Percentiles rank a stretch among this genome's conserved stretches.
Evolutionary conservation across 208 protist species (phyloP).

Genomic region (Acanthamoeba triangularis): DNA sequence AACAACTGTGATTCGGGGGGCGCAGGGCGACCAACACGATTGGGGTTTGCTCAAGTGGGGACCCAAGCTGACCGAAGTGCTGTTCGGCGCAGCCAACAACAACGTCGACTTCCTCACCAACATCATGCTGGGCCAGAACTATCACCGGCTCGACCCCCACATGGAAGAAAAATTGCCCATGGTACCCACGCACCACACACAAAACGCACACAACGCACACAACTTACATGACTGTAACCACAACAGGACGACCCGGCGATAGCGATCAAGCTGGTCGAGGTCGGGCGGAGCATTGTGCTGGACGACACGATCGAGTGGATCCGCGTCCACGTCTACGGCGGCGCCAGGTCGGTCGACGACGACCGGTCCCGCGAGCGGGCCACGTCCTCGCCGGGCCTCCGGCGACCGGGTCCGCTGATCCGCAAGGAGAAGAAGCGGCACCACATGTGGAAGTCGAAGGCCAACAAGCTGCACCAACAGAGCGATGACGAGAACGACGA

Average conservation of each 20-base stretch:
- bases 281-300: constrained; percentile 2
- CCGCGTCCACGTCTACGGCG: constrained; percentile 26
- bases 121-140: constrained; percentile 33
- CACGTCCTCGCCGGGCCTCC: too few relatives aligned
- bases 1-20: neutral
- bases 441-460: neutral
- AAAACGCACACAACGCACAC: too few relatives aligned
- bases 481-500: neutral
- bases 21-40: constrained; percentile 64
- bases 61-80: constrained; percentile 41
- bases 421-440: neutral
- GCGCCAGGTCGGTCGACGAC: neutral
- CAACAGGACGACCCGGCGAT: constrained; percentile 37
- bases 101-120: constrained; percentile 49
- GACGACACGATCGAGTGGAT: constrained; percentile 68
- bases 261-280: constrained; percentile 24
- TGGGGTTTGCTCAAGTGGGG: constrained; percentile 76
- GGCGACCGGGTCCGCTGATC: too few relatives aligned
- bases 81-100: constrained; percentile 56
- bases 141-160: constrained; percentile 61
- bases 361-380: too few relatives aligned
- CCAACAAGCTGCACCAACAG: neutral
- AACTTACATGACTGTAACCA: neutral
- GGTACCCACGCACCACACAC: neutral
- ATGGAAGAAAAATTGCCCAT: constrained; percentile 70